Conservation (phyloP, 176 grass and related monocot genomes). For the Musa acuminata region DNA sequence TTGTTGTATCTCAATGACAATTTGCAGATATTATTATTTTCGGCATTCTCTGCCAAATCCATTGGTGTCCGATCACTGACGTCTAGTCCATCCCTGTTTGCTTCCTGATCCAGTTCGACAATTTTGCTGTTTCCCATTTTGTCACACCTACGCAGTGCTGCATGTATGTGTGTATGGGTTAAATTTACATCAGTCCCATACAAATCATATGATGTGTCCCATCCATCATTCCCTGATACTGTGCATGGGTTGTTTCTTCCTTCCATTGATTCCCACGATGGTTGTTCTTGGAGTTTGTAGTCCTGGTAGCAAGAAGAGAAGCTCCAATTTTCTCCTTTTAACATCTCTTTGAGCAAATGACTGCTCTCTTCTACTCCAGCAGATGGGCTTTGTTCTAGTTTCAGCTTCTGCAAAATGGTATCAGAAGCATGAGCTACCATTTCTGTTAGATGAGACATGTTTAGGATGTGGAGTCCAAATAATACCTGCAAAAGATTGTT, state of each 20-base stretch:
- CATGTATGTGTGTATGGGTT: conserved; percentile 1
- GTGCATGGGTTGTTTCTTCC: neutral
- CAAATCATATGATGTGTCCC: neutral
- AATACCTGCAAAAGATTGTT: conserved; percentile 59
- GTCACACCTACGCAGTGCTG: neutral
- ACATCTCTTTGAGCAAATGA: neutral
- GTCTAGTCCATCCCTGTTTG: neutral
- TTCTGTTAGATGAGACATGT: conserved; percentile 8
- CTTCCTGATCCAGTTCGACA: neutral
- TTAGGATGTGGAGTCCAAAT: conserved; percentile 2
- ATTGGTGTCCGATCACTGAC: neutral
- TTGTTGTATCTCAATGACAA: neutral
- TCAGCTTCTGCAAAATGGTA: conserved; percentile 37
- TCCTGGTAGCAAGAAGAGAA: neutral
- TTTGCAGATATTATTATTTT: neutral
- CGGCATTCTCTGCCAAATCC: neutral
- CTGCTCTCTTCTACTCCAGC: neutral
- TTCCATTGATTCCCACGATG: conserved; percentile 1
- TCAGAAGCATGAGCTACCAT: conserved; percentile 4
- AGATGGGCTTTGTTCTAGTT: conserved; percentile 14
- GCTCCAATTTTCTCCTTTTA: neutral
- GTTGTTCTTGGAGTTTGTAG: neutral
- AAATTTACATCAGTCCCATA: too few species aligned
- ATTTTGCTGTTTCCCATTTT: conserved; percentile 1
- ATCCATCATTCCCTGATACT: neutral